phyloP scores from a whole-genome alignment of 73 alveolate genomes.

The Paramecium sonneborni region DNA sequence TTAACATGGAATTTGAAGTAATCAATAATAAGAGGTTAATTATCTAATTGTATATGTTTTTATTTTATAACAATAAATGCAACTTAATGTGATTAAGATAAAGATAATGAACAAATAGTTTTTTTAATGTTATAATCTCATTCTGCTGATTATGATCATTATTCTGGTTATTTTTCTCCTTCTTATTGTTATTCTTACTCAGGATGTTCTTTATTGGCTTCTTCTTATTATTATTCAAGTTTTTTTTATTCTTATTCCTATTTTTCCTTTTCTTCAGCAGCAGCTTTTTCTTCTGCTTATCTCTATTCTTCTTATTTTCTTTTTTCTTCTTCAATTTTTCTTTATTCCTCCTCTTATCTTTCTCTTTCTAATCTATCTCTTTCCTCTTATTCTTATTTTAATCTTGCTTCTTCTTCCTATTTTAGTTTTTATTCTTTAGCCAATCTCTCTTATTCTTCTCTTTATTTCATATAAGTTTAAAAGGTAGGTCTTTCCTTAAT shows the following conservation, averaged over 20 bases:
- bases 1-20: not conserved
- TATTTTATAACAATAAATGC: no score
- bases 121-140: not conserved
- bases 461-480: conserved; percentile 39
- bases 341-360: conserved; percentile 42
- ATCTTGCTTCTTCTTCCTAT: not conserved
- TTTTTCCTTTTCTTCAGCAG: conserved; percentile 10
- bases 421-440: conserved; percentile 6
- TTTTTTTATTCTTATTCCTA: not conserved
- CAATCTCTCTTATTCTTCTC: conserved; percentile 38
- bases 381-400: not conserved
- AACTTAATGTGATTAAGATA: no score
- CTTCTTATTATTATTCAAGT: not conserved
- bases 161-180: conserved; percentile 40
- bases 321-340: not conserved
- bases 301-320: conserved; percentile 18
- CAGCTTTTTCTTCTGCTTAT: not conserved
- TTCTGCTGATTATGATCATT: not conserved
- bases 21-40: no score
- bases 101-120: not conserved
- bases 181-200: not conserved
- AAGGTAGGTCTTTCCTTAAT: conserved; percentile 36
- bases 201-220: not conserved
- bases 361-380: not conserved
- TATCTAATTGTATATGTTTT: no score